These are phyloP conservation scores for Ophidiomyces ophidiicola DNA, from an alignment of 2,329 filamentous ascomycete species.

Conservation along the genomic window DNA sequence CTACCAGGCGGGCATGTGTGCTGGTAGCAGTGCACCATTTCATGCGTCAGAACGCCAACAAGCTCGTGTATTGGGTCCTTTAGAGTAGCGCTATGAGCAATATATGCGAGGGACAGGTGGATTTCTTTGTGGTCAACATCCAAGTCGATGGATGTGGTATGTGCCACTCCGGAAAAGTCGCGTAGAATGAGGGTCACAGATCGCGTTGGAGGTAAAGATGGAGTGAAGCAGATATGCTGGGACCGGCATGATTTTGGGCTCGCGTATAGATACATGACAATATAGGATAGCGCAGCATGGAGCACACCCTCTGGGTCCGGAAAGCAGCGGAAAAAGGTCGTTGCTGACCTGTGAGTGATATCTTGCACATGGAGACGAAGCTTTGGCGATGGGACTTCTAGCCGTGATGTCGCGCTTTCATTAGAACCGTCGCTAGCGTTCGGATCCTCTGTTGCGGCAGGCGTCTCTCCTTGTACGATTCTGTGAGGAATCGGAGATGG, in stretches of 20 bases:
- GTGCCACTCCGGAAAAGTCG: constrained; percentile 72
- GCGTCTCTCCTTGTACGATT: no score
- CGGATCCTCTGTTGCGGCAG: not conserved
- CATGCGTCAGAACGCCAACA: constrained; percentile 72
- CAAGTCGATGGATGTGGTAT: constrained; percentile 68
- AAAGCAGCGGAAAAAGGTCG: constrained; percentile 55
- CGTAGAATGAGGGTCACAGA: constrained; percentile 75
- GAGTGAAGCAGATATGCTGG: constrained; percentile 20
- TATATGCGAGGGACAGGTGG: constrained; percentile 70
- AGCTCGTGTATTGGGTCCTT: constrained; percentile 47
- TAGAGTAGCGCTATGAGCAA: constrained; percentile 32
- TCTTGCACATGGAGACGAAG: constrained; percentile 27
- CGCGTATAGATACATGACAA: constrained; percentile 61
- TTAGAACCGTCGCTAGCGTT: not conserved
- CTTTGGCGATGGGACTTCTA: constrained; percentile 22
- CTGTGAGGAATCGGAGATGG: no score
- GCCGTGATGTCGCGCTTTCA: not conserved
- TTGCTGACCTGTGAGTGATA: constrained; percentile 40
- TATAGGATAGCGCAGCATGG: constrained; percentile 49
- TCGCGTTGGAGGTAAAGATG: constrained; percentile 51
- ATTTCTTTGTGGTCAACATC: constrained; percentile 87
- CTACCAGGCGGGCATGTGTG: constrained; percentile 48
- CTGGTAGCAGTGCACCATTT: constrained; percentile 92
- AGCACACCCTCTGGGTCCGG: constrained; percentile 50
- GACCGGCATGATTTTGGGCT: constrained; percentile 16